Base-by-base conservation (phyloP, 495 filamentous ascomycete genomes). In the Penicillium pancosmium region DNA sequence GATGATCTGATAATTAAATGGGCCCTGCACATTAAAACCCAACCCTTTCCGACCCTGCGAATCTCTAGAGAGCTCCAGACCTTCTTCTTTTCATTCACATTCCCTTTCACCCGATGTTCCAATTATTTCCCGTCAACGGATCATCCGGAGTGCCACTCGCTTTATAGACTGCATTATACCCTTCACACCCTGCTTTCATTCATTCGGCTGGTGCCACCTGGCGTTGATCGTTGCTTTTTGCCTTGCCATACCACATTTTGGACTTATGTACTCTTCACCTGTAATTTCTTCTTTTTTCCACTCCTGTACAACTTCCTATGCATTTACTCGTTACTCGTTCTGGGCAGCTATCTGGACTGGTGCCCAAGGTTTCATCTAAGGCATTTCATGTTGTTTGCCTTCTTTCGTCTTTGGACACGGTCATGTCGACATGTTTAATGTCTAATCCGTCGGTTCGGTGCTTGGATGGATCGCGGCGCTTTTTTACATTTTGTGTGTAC, bases 1-100 rank as follows among this genome's bases (percentile, higher is more conserved):
- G 80, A 94, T 94, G 88, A 90, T 93, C 85, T 89, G 75, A 82
- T 61, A 12, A 49, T 21, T 57, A 33, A 33, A 7, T n/a, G 1
- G 27, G 27, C 8, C 25, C 31, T n/a, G 25, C 19, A 13, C 18
- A 55, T 44, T 56, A 2, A 36, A 15, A 25, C 23, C 11, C 19
- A 36, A 15, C 3, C 27, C 18, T 51, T 34, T 4, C 6, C 49
- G n/a, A 36, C 31, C 31, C 13, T 19, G 5, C 18, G 27, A 36
- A 31, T 31, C 31, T 23, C 41, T 38, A 56, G 43, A 13, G 19
- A 31, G 46, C 46, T 48, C 46, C 25, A 9, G 47, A 2, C 52
- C 61, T 41, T 44, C 25, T 52, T 55, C 33, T 52, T 51, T 40
- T 25, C 2, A 18, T 18, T 47, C 11, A 1, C 27, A 31, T 31